A percentile compares a stretch with the other conserved stretches of the same genome.
Evolutionary conservation across 2,329 filamentous ascomycete genomes (phyloP).

Genomic region (Cercospora sp.): DNA sequence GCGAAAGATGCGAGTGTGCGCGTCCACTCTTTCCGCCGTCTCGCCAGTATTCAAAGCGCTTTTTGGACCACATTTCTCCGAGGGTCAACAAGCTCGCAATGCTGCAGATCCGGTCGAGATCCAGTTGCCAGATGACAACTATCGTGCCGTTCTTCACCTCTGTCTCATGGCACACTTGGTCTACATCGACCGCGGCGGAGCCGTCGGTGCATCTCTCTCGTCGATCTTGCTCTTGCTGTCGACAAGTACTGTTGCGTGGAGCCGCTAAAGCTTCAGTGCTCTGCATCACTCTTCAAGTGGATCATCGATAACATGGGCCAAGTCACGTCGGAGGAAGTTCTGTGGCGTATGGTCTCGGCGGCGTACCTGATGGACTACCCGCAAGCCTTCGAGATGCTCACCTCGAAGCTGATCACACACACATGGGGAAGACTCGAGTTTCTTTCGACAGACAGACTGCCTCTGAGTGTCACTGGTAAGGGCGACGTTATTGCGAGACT

Average conservation of each 20-base stretch:
- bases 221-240: no score
- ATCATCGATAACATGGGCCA: no score
- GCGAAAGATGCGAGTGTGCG: constrained; percentile 3
- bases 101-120: constrained; percentile 7
- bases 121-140: constrained; percentile 14
- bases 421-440: not conserved
- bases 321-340: not conserved
- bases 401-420: not conserved
- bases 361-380: not conserved
- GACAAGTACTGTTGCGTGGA: no score
- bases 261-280: no score
- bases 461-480: not conserved
- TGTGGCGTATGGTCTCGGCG: not conserved
- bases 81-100: constrained; percentile 4
- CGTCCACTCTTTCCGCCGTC: not conserved
- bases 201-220: no score
- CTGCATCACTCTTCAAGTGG: no score
- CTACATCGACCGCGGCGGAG: no score
- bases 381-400: not conserved
- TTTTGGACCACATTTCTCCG: constrained; percentile 18
- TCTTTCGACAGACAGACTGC: not conserved
- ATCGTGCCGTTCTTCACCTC: constrained; percentile 3
- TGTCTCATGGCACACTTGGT: constrained; percentile 4
- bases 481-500: no score
- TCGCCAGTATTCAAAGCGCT: constrained; percentile 13